Evolutionary conservation across 2,329 filamentous ascomycete genomes (phyloP).

Genomic region (Colletotrichum melonis): DNA sequence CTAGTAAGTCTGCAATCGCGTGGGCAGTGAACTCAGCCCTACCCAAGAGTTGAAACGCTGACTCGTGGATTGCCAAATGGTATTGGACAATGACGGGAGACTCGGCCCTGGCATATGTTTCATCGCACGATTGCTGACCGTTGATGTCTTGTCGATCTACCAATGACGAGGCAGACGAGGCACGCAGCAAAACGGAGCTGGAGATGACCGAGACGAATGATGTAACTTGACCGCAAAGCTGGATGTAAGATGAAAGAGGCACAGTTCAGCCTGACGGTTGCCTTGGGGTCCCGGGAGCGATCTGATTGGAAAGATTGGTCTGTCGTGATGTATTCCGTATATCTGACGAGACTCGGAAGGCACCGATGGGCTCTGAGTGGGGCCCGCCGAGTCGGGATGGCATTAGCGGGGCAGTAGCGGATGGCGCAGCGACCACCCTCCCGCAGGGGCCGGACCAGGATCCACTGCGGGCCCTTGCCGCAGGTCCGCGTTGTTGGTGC

Average conservation of each 20-base stretch:
- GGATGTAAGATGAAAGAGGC: neutral
- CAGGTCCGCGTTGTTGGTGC: conserved; percentile 1
- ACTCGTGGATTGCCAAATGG: neutral
- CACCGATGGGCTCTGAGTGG: neutral
- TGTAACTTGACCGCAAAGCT: neutral
- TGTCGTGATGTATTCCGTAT: neutral
- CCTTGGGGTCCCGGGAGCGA: neutral
- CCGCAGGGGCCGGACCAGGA: conserved; percentile 2
- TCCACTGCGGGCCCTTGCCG: conserved; percentile 21
- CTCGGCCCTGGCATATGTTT: neutral
- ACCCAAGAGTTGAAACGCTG: neutral
- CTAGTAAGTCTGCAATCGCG: conserved; percentile 4
- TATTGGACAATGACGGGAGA: conserved; percentile 4
- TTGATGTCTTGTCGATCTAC: neutral
- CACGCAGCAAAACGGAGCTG: neutral
- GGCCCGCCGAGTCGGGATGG: neutral
- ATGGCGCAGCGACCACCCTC: conserved; percentile 22
- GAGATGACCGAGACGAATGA: conserved; percentile 15
- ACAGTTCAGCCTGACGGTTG: conserved; percentile 5
- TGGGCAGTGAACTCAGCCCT: conserved; percentile 24
- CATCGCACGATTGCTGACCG: conserved; percentile 22
- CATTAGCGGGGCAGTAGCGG: conserved; percentile 20
- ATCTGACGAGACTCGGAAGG: neutral
- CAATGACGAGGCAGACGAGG: conserved; percentile 1
- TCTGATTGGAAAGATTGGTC: neutral